Evolutionary conservation across 148 eudicot species (phyloP).

Genomic region (Chenopodium berlandieri): DNA sequence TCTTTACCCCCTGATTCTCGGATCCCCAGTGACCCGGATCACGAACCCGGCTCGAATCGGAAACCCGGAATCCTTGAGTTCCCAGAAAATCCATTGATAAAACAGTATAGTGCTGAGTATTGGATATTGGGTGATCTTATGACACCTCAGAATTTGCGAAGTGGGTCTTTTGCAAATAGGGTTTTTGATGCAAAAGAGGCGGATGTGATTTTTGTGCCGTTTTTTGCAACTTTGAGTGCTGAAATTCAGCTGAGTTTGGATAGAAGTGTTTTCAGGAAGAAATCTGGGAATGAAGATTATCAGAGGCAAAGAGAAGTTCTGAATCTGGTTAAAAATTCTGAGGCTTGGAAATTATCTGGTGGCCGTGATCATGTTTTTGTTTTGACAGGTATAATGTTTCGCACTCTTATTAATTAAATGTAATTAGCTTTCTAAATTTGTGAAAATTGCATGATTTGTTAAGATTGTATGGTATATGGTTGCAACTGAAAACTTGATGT

Average conservation of each 20-base stretch:
- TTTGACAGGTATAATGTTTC: constrained; percentile 60
- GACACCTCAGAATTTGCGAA: constrained; percentile 45
- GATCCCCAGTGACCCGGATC: constrained; percentile 72
- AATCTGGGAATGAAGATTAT: constrained; percentile 76
- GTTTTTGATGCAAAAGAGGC: constrained; percentile 56
- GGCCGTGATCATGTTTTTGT: constrained; percentile 95
- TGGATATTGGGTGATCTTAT: constrained; percentile 90
- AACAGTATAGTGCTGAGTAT: constrained; percentile 95
- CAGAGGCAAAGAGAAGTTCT: constrained; percentile 69
- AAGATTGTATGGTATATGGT: not conserved
- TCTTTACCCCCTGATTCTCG: constrained; percentile 61
- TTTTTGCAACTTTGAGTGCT: constrained; percentile 87
- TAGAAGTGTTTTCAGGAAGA: constrained; percentile 76
- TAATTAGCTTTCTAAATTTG: not conserved
- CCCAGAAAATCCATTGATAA: constrained; percentile 80
- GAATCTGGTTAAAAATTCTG: constrained; percentile 59
- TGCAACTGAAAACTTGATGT: not conserved
- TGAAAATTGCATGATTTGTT: not conserved
- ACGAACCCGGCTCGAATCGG: constrained; percentile 43
- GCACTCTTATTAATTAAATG: not conserved
- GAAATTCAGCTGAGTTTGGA: constrained; percentile 73
- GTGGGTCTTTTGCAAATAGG: constrained; percentile 63
- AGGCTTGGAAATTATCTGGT: constrained; percentile 80
- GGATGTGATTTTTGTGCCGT: constrained; percentile 88
- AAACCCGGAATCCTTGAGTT: constrained; percentile 23